Conservation (phyloP, 2,329 filamentous ascomycete species). For the Colletotrichum sp. region DNA sequence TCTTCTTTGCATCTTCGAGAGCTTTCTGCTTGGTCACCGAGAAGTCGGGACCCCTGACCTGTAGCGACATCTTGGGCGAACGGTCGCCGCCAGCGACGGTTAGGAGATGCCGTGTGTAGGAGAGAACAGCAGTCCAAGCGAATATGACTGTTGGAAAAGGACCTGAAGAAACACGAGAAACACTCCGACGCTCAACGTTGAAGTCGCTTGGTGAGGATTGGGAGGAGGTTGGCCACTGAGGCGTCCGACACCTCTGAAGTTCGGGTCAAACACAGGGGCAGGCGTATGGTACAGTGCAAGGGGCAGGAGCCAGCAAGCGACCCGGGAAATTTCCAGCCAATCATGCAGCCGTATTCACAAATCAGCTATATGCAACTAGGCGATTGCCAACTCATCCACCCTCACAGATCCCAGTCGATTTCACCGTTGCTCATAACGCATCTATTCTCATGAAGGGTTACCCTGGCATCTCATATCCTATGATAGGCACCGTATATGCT, state of each 20-base stretch:
- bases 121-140: not conserved
- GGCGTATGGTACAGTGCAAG: not conserved
- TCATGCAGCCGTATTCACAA: not conserved
- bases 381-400: not conserved
- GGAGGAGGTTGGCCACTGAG: not conserved
- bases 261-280: constrained; percentile 20
- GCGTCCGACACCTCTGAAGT: constrained; percentile 14
- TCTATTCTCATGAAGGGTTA: not conserved
- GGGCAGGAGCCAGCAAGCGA: not conserved
- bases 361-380: not conserved
- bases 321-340: not conserved
- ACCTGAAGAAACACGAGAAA: not conserved
- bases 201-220: not conserved
- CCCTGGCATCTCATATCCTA: not conserved
- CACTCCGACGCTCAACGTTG: not conserved
- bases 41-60: constrained; percentile 45
- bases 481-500: not conserved
- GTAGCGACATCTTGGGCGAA: constrained; percentile 40
- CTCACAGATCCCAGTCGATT: not conserved
- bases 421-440: not conserved
- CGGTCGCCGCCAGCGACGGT: not conserved
- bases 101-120: not conserved
- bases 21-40: constrained; percentile 62
- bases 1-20: constrained; percentile 72
- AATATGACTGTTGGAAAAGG: not conserved